Evolutionary conservation across 257 asterid genomes (phyloP).

Genomic region (Parsonsia alboflavescens): DNA sequence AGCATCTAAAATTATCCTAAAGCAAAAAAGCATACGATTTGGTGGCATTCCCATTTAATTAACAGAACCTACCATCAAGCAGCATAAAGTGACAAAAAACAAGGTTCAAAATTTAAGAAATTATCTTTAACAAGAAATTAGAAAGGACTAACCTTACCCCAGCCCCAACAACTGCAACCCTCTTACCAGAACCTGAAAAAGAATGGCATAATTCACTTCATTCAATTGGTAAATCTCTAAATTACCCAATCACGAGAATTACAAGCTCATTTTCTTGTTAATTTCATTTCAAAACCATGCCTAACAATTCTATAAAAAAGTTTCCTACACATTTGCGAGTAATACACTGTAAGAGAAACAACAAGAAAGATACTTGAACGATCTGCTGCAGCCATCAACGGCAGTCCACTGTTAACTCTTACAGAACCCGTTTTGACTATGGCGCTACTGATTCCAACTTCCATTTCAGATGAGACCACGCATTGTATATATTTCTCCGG

Average conservation of each 20-base stretch:
- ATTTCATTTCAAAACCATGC: background rate
- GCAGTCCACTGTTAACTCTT: background rate
- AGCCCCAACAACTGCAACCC: slow-evolving; percentile 83
- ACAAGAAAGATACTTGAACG: background rate
- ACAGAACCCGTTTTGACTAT: background rate
- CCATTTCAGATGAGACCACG: background rate
- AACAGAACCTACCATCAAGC: background rate
- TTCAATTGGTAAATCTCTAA: background rate
- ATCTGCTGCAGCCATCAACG: slow-evolving; percentile 3
- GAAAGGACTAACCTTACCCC: slow-evolving; percentile 56
- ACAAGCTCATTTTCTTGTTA: background rate
- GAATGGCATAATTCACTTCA: background rate
- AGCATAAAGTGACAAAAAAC: background rate
- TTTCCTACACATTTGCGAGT: too few species aligned
- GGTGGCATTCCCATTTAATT: background rate
- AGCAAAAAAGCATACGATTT: background rate
- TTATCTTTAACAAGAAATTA: background rate
- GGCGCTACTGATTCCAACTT: slow-evolving; percentile 2
- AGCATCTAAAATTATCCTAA: background rate
- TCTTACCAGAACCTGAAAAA: slow-evolving; percentile 40
- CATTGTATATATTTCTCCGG: background rate
- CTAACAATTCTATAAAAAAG: background rate
- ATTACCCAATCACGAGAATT: background rate
- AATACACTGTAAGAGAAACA: background rate
- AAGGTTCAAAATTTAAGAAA: background rate